Conservation (phyloP, 2,329 filamentous ascomycete species). For the Colletotrichum musicola region DNA sequence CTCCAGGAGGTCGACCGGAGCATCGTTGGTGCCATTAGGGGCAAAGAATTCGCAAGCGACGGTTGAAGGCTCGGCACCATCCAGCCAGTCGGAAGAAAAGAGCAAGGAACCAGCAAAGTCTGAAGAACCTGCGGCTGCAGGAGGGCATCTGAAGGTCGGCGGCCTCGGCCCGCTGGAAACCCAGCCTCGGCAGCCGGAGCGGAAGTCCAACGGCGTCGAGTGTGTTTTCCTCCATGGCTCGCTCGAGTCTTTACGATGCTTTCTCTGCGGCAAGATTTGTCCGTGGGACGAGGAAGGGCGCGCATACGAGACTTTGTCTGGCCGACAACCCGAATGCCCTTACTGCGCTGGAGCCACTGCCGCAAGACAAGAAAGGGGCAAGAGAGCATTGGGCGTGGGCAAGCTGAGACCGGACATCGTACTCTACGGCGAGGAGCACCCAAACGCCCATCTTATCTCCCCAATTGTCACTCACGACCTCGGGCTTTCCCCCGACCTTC, state of each 20-base stretch:
- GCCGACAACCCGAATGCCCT: slow-evolving; percentile 76
- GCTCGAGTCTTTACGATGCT: slow-evolving; percentile 74
- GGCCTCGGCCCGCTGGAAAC: not conserved
- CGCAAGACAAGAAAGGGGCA: slow-evolving; percentile 73
- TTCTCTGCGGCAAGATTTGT: slow-evolving; percentile 68
- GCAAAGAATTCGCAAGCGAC: not conserved
- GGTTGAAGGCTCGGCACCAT: not conserved
- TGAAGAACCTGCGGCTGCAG: not conserved
- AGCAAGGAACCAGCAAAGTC: slow-evolving; percentile 4
- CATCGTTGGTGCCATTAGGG: slow-evolving; percentile 38
- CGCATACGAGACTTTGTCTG: slow-evolving; percentile 69
- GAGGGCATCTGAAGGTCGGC: not conserved
- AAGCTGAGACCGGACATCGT: slow-evolving; percentile 80
- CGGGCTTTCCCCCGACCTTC: slow-evolving; percentile 72
- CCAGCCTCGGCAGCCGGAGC: slow-evolving; percentile 10
- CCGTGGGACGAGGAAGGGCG: slow-evolving; percentile 71
- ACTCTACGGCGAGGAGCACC: slow-evolving; percentile 80
- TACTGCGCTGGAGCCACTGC: slow-evolving; percentile 73
- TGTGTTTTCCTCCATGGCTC: slow-evolving; percentile 81
- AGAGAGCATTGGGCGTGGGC: slow-evolving; percentile 75
- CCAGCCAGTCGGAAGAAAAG: not conserved
- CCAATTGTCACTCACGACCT: slow-evolving; percentile 78
- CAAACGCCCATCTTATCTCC: slow-evolving; percentile 75
- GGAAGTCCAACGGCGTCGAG: slow-evolving; percentile 60
- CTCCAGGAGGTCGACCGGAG: slow-evolving; percentile 60